phyloP scores from a whole-genome alignment of 2,329 filamentous ascomycete species.

The Exophiala dermatitidis region DNA sequence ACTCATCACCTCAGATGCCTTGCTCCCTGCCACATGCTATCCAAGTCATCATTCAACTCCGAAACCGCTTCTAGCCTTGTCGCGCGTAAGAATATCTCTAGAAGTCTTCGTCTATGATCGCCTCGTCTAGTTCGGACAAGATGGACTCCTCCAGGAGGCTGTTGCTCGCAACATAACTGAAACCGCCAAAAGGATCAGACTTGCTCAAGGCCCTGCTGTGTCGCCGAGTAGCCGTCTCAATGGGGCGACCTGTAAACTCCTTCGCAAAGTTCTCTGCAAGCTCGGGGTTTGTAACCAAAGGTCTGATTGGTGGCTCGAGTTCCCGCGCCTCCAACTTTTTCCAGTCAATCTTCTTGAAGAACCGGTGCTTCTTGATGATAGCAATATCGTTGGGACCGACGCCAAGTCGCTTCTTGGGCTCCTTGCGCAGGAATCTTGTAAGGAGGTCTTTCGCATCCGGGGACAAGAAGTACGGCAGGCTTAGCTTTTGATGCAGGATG shows the following conservation, averaged over 20 bases:
- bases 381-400: constrained; percentile 81
- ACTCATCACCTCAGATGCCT: background rate
- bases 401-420: constrained; percentile 82
- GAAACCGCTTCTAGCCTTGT: background rate
- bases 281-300: constrained; percentile 90
- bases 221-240: constrained; percentile 22
- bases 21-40: background rate
- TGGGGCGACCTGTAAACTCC: constrained; percentile 65
- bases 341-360: constrained; percentile 98
- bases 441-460: constrained; percentile 91
- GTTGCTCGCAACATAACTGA: constrained; percentile 44
- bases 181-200: constrained; percentile 42
- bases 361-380: constrained; percentile 83
- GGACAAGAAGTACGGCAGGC: constrained; percentile 81
- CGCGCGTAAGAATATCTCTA: background rate
- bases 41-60: background rate
- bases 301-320: constrained; percentile 79
- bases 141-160: constrained; percentile 38
- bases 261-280: constrained; percentile 90
- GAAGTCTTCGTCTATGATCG: constrained; percentile 19
- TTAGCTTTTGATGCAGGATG: constrained; percentile 86
- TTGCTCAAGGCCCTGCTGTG: constrained; percentile 28
- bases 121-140: constrained; percentile 24
- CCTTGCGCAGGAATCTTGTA: constrained; percentile 81
- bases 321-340: constrained; percentile 74